Evolutionary conservation across 2,329 filamentous ascomycete genomes (phyloP).

Genomic region (Botrytis pseudocinerea): DNA sequence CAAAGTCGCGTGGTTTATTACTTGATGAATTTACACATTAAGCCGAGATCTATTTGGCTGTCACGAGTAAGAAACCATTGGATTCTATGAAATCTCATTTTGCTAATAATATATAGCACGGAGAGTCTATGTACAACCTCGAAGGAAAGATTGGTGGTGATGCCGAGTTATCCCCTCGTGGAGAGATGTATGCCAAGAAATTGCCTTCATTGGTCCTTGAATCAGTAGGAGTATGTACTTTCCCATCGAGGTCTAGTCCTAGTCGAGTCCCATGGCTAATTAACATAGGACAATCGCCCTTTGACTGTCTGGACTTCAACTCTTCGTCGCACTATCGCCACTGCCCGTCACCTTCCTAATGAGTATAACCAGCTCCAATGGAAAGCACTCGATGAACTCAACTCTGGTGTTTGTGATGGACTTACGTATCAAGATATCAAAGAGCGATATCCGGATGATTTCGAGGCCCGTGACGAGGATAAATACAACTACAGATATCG

Average conservation of each 20-base stretch:
- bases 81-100: neutral
- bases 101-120: conserved; percentile 61
- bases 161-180: conserved; percentile 79
- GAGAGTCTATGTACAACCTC: conserved; percentile 91
- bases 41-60: conserved; percentile 93
- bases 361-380: conserved; percentile 94
- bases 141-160: conserved; percentile 91
- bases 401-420: conserved; percentile 94
- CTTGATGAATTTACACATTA: conserved; percentile 97
- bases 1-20: conserved; percentile 97
- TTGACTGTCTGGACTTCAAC: conserved; percentile 77
- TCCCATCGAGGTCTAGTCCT: neutral
- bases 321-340: conserved; percentile 84
- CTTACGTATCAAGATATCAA: conserved; percentile 89
- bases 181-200: conserved; percentile 81
- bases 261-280: conserved; percentile 23
- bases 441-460: conserved; percentile 88
- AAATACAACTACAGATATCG: conserved; percentile 99
- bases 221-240: conserved; percentile 74
- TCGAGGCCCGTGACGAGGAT: conserved; percentile 91
- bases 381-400: conserved; percentile 97
- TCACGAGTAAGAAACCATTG: conserved; percentile 66
- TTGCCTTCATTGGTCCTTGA: conserved; percentile 81
- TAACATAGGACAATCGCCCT: conserved; percentile 52
- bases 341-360: conserved; percentile 75